Percentiles rank a stretch among this genome's conserved stretches.
Conservation (phyloP, 169 alveolate species). For the Babesia caballi region DNA sequence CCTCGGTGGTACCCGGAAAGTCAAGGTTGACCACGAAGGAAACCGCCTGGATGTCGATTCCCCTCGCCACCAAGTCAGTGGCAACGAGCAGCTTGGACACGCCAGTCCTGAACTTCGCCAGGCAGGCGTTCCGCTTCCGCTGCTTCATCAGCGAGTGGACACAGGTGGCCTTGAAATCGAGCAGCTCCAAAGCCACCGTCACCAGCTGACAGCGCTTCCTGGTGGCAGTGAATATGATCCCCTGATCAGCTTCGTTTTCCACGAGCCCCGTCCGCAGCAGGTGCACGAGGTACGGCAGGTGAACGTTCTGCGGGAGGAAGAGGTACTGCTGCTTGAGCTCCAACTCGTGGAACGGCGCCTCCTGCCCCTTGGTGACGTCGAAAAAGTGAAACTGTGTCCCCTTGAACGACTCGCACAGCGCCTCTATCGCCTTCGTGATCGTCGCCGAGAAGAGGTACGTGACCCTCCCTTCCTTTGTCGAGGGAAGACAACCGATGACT, state of each 20-base stretch:
- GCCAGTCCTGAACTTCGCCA: constrained; percentile 91
- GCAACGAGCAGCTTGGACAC: constrained; percentile 86
- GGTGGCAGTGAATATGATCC: constrained; percentile 94
- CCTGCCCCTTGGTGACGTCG: constrained; percentile 50
- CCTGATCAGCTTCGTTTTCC: constrained; percentile 58
- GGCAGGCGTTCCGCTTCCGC: constrained; percentile 88
- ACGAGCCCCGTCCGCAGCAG: constrained; percentile 16
- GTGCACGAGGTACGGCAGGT: constrained; percentile 48
- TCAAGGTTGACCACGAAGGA: constrained; percentile 93
- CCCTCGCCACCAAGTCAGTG: constrained; percentile 97
- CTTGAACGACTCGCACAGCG: constrained; percentile 15
- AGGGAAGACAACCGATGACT: constrained; percentile 75
- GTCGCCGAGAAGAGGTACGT: constrained; percentile 98
- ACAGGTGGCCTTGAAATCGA: constrained; percentile 90
- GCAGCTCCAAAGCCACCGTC: constrained; percentile 84
- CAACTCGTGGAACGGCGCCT: constrained; percentile 22
- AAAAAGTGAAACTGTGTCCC: constrained; percentile 45
- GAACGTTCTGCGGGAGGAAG: constrained; percentile 62
- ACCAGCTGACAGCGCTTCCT: constrained; percentile 85
- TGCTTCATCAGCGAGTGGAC: constrained; percentile 95
- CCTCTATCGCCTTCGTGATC: constrained; percentile 80
- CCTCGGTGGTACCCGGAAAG: constrained; percentile 88
- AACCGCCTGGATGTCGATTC: constrained; percentile 96
- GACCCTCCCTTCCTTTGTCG: constrained; percentile 74
- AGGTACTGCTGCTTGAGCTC: constrained; percentile 50